Evolutionary conservation across 2,329 filamentous ascomycete species (phyloP).

Genomic region (Corinectria fuckeliana): DNA sequence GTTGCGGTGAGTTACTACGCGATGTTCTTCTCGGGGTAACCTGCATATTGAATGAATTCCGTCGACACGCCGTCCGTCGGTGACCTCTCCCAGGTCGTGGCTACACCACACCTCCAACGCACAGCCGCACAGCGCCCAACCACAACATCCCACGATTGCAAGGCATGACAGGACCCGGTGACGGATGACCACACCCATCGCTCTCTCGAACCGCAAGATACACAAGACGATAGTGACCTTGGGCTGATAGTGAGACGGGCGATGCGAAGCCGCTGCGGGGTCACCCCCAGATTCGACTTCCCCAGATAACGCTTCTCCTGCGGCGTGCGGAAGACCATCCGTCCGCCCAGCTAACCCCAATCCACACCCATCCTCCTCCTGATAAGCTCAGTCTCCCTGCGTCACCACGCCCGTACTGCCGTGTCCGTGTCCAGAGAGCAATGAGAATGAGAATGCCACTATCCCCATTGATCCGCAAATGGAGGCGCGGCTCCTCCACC

Average conservation of each 20-base stretch:
- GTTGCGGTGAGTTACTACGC: background rate
- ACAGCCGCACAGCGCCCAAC: background rate
- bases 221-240: background rate
- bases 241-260: slow-evolving; percentile 6
- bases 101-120: background rate
- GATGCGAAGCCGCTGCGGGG: slow-evolving; percentile 14
- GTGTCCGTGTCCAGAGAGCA: background rate
- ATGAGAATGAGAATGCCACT: slow-evolving; percentile 1
- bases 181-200: background rate
- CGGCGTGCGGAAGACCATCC: background rate
- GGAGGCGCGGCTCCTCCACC: background rate
- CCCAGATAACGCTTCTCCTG: slow-evolving; percentile 8
- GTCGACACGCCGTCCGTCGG: background rate
- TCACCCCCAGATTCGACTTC: slow-evolving; percentile 17
- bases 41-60: slow-evolving; percentile 1
- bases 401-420: background rate
- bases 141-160: background rate
- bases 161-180: background rate
- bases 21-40: background rate
- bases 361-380: slow-evolving; percentile 5
- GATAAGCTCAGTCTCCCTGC: slow-evolving; percentile 12
- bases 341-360: background rate
- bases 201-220: slow-evolving; percentile 2
- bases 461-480: background rate
- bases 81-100: background rate